Percentiles rank a stretch among this genome's conserved stretches.
These are phyloP conservation scores for Sclerotinia borealis DNA, from an alignment of 2,329 filamentous ascomycete species.

Conservation along the genomic window DNA sequence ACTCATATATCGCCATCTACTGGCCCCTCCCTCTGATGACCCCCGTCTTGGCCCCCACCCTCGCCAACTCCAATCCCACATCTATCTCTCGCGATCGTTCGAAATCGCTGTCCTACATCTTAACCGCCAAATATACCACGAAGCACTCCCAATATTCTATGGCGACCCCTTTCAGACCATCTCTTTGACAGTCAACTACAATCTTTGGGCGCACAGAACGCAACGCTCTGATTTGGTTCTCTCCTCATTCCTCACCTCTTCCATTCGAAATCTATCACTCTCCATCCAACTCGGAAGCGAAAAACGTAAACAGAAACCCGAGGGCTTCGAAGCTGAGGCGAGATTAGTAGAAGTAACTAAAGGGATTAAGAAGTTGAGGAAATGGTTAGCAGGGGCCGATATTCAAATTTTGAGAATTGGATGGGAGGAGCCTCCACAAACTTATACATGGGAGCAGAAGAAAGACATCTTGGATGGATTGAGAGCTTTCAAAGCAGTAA, in stretches of 20 bases:
- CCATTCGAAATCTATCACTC: constrained; percentile 24
- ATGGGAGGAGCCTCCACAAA: constrained; percentile 29
- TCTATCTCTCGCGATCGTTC: constrained; percentile 25
- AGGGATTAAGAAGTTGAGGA: constrained; percentile 41
- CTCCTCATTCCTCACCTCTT: constrained; percentile 19
- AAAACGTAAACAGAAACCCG: constrained; percentile 33
- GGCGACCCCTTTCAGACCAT: constrained; percentile 21
- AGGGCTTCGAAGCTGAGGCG: constrained; percentile 38
- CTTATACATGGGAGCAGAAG: constrained; percentile 28
- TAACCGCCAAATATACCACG: constrained; percentile 23
- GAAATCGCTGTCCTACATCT: constrained; percentile 20
- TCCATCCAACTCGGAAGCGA: constrained; percentile 25
- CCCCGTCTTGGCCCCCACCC: constrained; percentile 26
- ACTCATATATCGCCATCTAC: constrained; percentile 21
- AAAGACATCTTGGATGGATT: constrained; percentile 26
- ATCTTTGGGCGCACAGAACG: constrained; percentile 28
- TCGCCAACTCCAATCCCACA: constrained; percentile 25
- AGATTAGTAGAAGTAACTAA: constrained; percentile 71
- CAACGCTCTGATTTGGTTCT: constrained; percentile 24
- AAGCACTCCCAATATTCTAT: constrained; percentile 27
- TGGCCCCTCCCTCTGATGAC: constrained; percentile 14
- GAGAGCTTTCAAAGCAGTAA: constrained; percentile 18
- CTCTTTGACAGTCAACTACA: constrained; percentile 24
- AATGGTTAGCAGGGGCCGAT: constrained; percentile 26
- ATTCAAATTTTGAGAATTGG: constrained; percentile 22